Conservation (phyloP, 352 stramenopile species). For the Peronospora destructor region DNA sequence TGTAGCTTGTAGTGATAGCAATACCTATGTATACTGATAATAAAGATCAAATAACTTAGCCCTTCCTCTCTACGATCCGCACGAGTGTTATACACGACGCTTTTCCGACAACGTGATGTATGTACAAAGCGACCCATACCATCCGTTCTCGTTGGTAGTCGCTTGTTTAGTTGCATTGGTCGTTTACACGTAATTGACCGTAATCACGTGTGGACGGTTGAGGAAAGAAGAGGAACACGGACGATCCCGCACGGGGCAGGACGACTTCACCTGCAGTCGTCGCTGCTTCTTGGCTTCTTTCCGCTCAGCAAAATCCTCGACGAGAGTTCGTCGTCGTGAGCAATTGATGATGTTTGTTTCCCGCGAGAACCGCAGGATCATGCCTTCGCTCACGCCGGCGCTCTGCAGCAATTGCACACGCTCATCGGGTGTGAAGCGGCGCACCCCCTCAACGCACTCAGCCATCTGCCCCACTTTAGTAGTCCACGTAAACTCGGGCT, state of each 20-base stretch:
- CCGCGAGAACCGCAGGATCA: conserved; percentile 59
- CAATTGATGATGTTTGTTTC: conserved; percentile 61
- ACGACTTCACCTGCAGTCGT: conserved; percentile 7
- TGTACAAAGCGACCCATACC: conserved; percentile 3
- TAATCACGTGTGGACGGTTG: conserved; percentile 37
- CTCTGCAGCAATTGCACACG: conserved; percentile 41
- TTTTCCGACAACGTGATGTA: conserved; percentile 7
- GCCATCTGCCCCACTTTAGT: conserved; percentile 23
- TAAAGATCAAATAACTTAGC: conserved; percentile 29
- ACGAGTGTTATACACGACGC: conserved; percentile 4
- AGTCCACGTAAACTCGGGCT: conserved; percentile 43
- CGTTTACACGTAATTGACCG: conserved; percentile 40
- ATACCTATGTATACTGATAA: conserved; percentile 8
- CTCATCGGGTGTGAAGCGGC: conserved; percentile 47
- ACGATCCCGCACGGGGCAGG: conserved; percentile 16
- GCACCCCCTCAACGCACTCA: conserved; percentile 48
- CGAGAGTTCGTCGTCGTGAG: conserved; percentile 42
- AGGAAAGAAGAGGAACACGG: conserved; percentile 32
- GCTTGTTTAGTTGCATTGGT: not conserved
- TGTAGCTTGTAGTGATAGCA: conserved; percentile 20
- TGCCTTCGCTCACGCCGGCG: conserved; percentile 49
- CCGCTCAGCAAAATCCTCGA: conserved; percentile 34
- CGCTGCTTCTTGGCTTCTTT: conserved; percentile 28
- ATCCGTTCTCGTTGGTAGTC: not conserved
- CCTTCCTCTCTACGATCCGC: conserved; percentile 6